Base-by-base conservation (phyloP, 345 rosid species). In the Cochlearia excelsa region DNA sequence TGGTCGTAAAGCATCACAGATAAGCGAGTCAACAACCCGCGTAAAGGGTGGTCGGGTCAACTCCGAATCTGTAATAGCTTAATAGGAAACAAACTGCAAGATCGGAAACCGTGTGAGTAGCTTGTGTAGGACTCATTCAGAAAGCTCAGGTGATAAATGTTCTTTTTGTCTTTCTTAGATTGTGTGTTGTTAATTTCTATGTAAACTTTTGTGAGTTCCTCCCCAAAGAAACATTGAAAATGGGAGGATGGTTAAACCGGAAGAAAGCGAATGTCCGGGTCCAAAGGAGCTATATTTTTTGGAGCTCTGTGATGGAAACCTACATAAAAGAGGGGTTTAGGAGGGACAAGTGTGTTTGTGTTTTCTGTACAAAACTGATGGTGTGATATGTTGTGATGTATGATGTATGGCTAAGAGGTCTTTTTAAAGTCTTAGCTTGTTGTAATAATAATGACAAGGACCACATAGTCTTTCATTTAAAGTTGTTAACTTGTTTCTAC, bases 11-110 rank as follows among this genome's bases (percentile, higher is more conserved):
- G 78, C 84, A 0, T 72, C 72, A 61, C 69, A 56, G 1, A 48
- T 61, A 4, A 70, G 74, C 11, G 84, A 70, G 35, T 49, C 81
- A 16, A 67, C 48, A 40, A 58, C 74, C 1, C 75, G 67, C 66
- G 61, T 69, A 30, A 81, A 78, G 35, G 69, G 64, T 60, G 74
- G 77, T 59, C 87, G 64, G 61, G 62, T 80, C 37, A 86, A 69
- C 63, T 84, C 92, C 0, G 95, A 89, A 65, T 79, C 82, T 7
- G 95, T 86, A 44, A 78, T 70, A 74, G 84, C 82, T 70, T 85
- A 74, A 52, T 60, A 52, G 43, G 66, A 59, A 68, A 52, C 66
- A 35, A 67, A 58, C 26, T 28, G 46, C 34, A 53, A 43, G 40
- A 57, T 41, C 44, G 23, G 7, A 29, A 27, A 10, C 4, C 0